phyloP scores from a whole-genome alignment of 2,329 filamentous ascomycete species.

The Sporothrix pallida region DNA sequence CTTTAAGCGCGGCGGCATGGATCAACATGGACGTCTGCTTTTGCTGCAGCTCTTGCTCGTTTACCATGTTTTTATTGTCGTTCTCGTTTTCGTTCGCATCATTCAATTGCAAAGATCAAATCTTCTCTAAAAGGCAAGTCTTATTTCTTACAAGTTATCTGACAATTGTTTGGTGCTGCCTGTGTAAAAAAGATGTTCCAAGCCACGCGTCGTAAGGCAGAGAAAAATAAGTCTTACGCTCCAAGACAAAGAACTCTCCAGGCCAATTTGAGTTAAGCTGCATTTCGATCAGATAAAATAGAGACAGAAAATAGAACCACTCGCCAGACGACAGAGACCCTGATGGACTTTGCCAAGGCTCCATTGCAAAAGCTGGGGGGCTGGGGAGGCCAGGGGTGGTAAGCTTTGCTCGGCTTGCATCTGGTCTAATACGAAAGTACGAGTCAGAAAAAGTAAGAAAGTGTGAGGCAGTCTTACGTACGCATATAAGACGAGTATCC shows the following conservation, averaged over 20 bases:
- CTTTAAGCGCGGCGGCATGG: too few species aligned
- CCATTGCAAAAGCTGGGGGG: neutral
- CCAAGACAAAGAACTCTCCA: too few species aligned
- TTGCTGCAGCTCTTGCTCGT: neutral
- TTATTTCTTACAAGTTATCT: neutral
- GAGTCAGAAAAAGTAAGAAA: neutral
- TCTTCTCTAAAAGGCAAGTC: neutral
- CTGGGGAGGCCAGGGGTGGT: neutral
- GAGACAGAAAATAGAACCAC: too few species aligned
- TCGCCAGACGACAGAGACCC: neutral
- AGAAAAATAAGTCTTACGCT: too few species aligned
- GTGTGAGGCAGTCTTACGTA: neutral
- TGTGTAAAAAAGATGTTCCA: neutral
- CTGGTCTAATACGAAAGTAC: neutral
- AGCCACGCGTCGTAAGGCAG: too few species aligned
- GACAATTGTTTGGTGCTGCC: neutral
- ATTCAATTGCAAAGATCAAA: too few species aligned
- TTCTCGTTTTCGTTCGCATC: neutral
- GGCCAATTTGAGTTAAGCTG: too few species aligned
- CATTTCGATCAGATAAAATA: too few species aligned
- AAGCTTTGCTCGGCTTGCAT: neutral
- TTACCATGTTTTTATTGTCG: neutral
- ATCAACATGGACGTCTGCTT: neutral
- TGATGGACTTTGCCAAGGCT: neutral
- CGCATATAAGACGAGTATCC: neutral